phyloP scores from a whole-genome alignment of 371 early-diverging fungal species.

The Mortierella sp. region DNA sequence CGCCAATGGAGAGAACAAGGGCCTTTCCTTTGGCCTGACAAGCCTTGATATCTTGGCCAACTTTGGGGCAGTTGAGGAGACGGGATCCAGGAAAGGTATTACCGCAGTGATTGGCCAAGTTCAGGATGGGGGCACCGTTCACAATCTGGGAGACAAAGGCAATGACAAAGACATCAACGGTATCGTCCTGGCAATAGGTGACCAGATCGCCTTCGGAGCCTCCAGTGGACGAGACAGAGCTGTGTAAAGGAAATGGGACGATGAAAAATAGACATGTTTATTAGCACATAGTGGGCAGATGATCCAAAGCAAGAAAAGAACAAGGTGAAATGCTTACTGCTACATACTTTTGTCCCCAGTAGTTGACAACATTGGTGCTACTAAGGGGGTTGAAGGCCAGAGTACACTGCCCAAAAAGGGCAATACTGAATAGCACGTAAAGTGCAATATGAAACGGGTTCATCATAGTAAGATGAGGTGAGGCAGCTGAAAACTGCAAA shows the following conservation, averaged over 20 bases:
- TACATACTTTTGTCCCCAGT: conserved; percentile 65
- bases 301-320: not conserved
- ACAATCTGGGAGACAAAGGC: conserved; percentile 71
- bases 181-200: conserved; percentile 69
- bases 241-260: not conserved
- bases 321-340: not conserved
- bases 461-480: not conserved
- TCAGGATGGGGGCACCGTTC: conserved; percentile 61
- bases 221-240: conserved; percentile 10
- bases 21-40: conserved; percentile 76
- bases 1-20: conserved; percentile 77
- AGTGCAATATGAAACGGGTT: not conserved
- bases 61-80: conserved; percentile 61
- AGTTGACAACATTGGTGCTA: conserved; percentile 60
- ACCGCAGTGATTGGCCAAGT: conserved; percentile 72
- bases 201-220: conserved; percentile 52
- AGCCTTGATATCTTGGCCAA: conserved; percentile 50
- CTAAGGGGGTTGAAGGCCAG: conserved; percentile 4
- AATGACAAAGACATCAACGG: conserved; percentile 67
- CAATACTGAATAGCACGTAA: conserved; percentile 4
- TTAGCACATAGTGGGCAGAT: not conserved
- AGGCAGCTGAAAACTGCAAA: not conserved
- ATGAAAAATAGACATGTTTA: not conserved
- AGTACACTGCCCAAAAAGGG: not conserved
- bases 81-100: conserved; percentile 58